These are phyloP conservation scores for Panicum virgatum DNA, from an alignment of 202 grass and related monocot species.

Conservation along the genomic window DNA sequence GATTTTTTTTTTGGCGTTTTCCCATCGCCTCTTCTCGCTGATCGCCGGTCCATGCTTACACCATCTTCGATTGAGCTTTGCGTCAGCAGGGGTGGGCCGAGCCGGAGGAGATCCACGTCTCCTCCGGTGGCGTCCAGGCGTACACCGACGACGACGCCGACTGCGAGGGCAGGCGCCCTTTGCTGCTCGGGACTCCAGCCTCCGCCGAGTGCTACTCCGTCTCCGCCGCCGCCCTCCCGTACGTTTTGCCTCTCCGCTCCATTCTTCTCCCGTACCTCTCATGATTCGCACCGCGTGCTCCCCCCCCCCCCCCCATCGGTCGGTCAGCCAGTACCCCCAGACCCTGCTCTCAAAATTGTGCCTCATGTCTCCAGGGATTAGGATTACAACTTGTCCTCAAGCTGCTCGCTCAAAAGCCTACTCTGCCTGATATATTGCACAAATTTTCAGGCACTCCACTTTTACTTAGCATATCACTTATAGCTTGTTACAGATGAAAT, in stretches of 20 bases:
- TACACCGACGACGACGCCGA: conserved; percentile 19
- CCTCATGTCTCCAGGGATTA: background rate
- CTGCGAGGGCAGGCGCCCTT: conserved; percentile 40
- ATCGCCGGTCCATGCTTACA: background rate
- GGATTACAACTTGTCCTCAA: background rate
- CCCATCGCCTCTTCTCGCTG: background rate
- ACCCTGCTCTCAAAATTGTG: background rate
- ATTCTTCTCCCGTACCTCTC: background rate
- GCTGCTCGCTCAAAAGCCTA: background rate
- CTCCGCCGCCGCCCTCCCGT: conserved; percentile 72
- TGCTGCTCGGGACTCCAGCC: conserved; percentile 39
- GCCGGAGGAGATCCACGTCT: conserved; percentile 46
- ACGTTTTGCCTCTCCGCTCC: background rate
- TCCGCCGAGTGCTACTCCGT: conserved; percentile 65
- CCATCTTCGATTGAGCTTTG: background rate
- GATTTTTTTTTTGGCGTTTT: background rate
- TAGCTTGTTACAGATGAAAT: background rate
- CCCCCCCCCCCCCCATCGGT: no score
- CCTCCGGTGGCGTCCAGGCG: conserved; percentile 21
- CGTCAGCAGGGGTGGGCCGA: background rate
- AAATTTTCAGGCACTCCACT: background rate
- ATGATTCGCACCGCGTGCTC: background rate
- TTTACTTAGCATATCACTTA: background rate
- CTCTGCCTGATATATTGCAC: background rate
- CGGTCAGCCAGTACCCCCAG: background rate